Conservation (phyloP, 306 rosid species). For the Vigna reflexopilosa region DNA sequence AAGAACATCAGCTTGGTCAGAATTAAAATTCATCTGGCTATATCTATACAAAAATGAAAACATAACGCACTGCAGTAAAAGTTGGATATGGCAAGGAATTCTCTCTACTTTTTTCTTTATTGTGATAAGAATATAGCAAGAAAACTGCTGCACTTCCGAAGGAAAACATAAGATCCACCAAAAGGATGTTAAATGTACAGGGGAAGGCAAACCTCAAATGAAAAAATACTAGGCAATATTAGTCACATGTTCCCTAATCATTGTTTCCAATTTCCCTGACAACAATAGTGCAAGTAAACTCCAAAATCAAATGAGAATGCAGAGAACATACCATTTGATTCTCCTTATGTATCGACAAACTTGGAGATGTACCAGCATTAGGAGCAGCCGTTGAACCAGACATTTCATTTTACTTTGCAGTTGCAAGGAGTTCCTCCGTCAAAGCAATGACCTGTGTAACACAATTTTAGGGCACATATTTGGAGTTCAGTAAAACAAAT, state of each 20-base stretch:
- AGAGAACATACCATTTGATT: slow-evolving; percentile 54
- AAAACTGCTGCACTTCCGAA: background rate
- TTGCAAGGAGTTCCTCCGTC: slow-evolving; percentile 89
- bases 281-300: slow-evolving; percentile 2
- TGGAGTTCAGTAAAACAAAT: slow-evolving; percentile 44
- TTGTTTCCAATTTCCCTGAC: background rate
- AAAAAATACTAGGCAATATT: background rate
- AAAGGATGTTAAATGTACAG: background rate
- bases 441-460: slow-evolving; percentile 83
- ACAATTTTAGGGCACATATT: slow-evolving; percentile 56
- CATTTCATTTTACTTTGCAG: slow-evolving; percentile 81
- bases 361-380: slow-evolving; percentile 54
- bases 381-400: slow-evolving; percentile 53
- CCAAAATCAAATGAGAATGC: background rate
- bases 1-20: background rate
- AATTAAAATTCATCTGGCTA: background rate
- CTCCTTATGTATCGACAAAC: slow-evolving; percentile 51
- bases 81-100: background rate
- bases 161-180: slow-evolving; percentile 13
- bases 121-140: background rate
- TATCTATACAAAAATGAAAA: no score
- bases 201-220: background rate
- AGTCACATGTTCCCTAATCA: background rate
- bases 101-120: background rate
- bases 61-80: background rate